Evolutionary conservation across 306 rosid species (phyloP).

Genomic region (Senna tora): DNA sequence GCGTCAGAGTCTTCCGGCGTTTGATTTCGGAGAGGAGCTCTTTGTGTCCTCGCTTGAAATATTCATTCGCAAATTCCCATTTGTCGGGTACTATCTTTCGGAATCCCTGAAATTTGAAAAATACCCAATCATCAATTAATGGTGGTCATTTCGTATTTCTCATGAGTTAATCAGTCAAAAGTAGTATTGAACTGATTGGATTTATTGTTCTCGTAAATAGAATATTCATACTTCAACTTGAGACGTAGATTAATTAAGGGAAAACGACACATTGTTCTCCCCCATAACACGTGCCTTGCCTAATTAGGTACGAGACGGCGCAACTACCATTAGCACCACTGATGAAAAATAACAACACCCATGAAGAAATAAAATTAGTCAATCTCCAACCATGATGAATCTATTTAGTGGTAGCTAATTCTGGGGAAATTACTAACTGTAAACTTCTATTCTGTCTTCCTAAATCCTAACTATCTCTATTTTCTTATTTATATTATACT

Average conservation of each 20-base stretch:
- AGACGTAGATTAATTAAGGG: constrained; percentile 4
- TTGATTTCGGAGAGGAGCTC: constrained; percentile 66
- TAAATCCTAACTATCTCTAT: no score
- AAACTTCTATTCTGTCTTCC: neutral
- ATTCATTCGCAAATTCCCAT: constrained; percentile 92
- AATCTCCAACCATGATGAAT: no score
- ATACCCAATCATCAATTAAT: neutral
- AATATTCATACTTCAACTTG: neutral
- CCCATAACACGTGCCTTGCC: neutral
- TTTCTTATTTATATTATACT: no score
- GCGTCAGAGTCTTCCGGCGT: constrained; percentile 58
- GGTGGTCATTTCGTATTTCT: neutral
- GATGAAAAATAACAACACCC: neutral
- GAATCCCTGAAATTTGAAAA: constrained; percentile 73
- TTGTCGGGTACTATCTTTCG: constrained; percentile 81
- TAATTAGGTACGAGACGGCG: neutral
- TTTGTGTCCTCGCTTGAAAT: constrained; percentile 65
- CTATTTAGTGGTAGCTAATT: no score
- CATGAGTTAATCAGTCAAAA: no score
- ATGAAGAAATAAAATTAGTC: neutral
- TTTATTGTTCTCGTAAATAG: neutral
- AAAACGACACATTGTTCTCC: neutral
- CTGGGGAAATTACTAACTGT: neutral
- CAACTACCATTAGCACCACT: constrained; percentile 1
- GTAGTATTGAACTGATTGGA: neutral